Conservation (phyloP, 2,329 filamentous ascomycete species). For the Chrysoporthe deuterocubensis region DNA sequence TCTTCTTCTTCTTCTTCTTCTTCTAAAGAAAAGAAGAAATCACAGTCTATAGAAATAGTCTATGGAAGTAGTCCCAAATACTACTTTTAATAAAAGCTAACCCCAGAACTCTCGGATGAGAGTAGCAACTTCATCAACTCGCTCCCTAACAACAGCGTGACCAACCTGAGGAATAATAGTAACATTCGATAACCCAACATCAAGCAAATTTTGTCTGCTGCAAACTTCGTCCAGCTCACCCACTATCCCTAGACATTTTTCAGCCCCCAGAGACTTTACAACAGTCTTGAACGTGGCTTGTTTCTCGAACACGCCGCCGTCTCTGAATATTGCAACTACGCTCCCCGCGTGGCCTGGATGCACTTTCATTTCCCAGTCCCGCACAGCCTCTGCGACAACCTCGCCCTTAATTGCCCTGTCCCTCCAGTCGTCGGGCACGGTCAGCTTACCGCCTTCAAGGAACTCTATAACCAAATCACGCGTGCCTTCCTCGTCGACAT, state of each 20-base stretch:
- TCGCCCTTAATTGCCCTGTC: conserved; percentile 45
- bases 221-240: conserved; percentile 22
- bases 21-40: no score
- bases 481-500: conserved; percentile 38
- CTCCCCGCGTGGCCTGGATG: conserved; percentile 51
- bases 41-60: no score
- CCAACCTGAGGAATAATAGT: conserved; percentile 15
- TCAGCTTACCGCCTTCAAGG: conserved; percentile 48
- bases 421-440: conserved; percentile 49
- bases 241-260: conserved; percentile 9
- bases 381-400: conserved; percentile 51
- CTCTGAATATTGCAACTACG: conserved; percentile 50
- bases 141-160: conserved; percentile 17
- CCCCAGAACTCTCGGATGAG: conserved; percentile 22
- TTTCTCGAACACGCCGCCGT: conserved; percentile 47
- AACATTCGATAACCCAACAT: conserved; percentile 16
- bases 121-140: conserved; percentile 8
- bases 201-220: not conserved
- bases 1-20: no score
- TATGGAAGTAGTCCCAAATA: no score
- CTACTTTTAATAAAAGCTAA: not conserved
- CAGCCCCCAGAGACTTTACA: conserved; percentile 4
- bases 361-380: conserved; percentile 51
- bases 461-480: conserved; percentile 42
- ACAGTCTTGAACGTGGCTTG: conserved; percentile 33